Percentiles rank a stretch among this genome's conserved stretches.
Evolutionary conservation across 495 filamentous ascomycete species (phyloP).

Genomic region (Rhizodiscina lignyota): DNA sequence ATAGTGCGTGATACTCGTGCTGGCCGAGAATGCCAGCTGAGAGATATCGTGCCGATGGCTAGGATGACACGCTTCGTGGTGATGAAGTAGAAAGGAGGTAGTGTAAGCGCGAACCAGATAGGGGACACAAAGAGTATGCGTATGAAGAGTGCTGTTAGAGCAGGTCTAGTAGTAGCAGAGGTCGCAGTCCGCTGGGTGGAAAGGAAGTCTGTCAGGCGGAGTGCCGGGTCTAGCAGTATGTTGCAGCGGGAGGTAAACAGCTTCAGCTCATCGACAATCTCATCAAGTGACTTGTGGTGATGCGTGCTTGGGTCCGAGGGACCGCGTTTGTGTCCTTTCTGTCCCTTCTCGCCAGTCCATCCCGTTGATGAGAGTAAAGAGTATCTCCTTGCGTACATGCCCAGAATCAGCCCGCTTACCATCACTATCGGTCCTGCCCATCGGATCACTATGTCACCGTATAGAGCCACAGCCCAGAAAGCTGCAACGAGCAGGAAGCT

Average conservation of each 20-base stretch:
- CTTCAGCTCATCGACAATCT: slow-evolving; percentile 85
- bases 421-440: slow-evolving; percentile 70
- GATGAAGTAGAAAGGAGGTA: slow-evolving; percentile 70
- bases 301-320: slow-evolving; percentile 41
- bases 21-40: slow-evolving; percentile 84
- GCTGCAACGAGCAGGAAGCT: slow-evolving; percentile 73
- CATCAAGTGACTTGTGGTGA: slow-evolving; percentile 77
- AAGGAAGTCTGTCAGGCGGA: slow-evolving; percentile 80
- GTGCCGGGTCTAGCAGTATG: slow-evolving; percentile 73
- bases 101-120: slow-evolving; percentile 65
- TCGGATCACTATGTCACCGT: slow-evolving; percentile 65
- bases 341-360: slow-evolving; percentile 46
- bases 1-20: slow-evolving; percentile 73
- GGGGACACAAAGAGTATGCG: slow-evolving; percentile 78
- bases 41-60: slow-evolving; percentile 56
- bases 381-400: slow-evolving; percentile 85
- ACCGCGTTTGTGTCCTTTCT: slow-evolving; percentile 32
- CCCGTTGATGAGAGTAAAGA: slow-evolving; percentile 75
- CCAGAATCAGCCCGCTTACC: slow-evolving; percentile 62
- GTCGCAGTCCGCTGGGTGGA: slow-evolving; percentile 84
- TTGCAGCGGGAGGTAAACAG: slow-evolving; percentile 82
- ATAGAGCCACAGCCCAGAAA: slow-evolving; percentile 77
- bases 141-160: slow-evolving; percentile 75
- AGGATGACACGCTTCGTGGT: slow-evolving; percentile 74
- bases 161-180: slow-evolving; percentile 80